phyloP scores from a whole-genome alignment of 225 moss, liverwort and hornwort genomes.

The Pleurozium schreberi region DNA sequence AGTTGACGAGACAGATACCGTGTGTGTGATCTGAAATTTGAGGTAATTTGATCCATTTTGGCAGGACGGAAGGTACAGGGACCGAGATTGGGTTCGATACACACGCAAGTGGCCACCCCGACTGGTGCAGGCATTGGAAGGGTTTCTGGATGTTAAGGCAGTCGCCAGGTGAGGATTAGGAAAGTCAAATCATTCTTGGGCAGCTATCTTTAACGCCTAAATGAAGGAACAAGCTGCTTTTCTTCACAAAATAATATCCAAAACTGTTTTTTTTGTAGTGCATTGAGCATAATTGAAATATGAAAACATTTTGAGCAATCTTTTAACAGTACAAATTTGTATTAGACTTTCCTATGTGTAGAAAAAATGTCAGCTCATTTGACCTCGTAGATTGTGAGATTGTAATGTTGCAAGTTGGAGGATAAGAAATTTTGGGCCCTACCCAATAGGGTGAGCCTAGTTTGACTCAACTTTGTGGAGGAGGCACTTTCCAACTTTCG shows the following conservation, averaged over 20 bases:
- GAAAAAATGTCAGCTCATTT: background rate
- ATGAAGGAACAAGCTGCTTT: background rate
- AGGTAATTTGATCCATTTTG: background rate
- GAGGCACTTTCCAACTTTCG: background rate
- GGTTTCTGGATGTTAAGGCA: constrained; percentile 75
- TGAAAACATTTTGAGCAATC: background rate
- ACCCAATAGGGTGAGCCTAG: fast-evolving
- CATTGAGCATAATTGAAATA: background rate
- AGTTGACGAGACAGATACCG: background rate
- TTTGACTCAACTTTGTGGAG: background rate
- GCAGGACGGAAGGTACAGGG: constrained; percentile 79
- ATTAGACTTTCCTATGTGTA: background rate
- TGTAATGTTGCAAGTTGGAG: background rate
- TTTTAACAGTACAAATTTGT: background rate
- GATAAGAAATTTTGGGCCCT: background rate
- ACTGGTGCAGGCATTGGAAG: constrained; percentile 59
- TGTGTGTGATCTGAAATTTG: background rate
- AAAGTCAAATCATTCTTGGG: background rate
- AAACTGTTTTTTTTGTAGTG: background rate
- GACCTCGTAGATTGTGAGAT: fast-evolving
- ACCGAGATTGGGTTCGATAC: constrained; percentile 71
- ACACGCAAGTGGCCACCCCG: constrained; percentile 96
- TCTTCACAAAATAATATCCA: background rate
- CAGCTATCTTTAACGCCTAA: background rate
- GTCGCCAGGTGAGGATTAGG: constrained; percentile 3